Evolutionary conservation across 2,329 filamentous ascomycete genomes (phyloP), one percentile per base, ranked within the genome.

Genomic region (Scorias spongiosa): DNA sequence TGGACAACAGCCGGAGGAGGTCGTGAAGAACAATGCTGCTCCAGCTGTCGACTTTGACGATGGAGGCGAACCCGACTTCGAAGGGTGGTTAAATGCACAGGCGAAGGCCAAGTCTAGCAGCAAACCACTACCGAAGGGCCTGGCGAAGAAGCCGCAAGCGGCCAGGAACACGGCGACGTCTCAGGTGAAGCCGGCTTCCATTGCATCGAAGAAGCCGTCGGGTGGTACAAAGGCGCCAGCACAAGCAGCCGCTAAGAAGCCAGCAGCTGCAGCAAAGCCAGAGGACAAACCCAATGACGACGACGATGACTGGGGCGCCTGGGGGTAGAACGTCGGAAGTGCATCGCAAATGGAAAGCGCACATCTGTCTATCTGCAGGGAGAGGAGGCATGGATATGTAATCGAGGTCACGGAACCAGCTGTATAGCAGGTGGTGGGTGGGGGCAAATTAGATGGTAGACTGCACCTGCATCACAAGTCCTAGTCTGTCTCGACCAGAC

Each of bases 71-170:
- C 89, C 89, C 0, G 91, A 96, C 61, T 96, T 98, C 63, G 89
- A 87, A 5, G 88, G 87, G 5, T 96, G 91, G 88, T 64, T 96
- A 17, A 87, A 85, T 10, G 87, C 88, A 10, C 86, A 95, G 59
- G 78, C 82, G 5, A 74, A 80, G 49, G 76, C 82, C 49, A 95
- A 93, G 66, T 71, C 46, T 42, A 59, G 44, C 1, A 73, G 72
- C 53, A 91, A 84, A 51, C 67, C 80, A 2, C 59, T 96, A 44
- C 88, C 89, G 0, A 98, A 93, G 64, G 89, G 89, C 0, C 61
- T 96, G 20, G 66, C 70, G 1, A 94, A 93, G 63, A 65, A 64
- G 47, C 56, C 63, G 15, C 59, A 64, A 34, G 49, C 61, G 51
- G 55, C 56, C 9, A 53, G 56, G 29, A 55, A 60, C 7, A 51